Evolutionary conservation across 306 rosid genomes (phyloP).

Genomic region (Purshia tridentata): DNA sequence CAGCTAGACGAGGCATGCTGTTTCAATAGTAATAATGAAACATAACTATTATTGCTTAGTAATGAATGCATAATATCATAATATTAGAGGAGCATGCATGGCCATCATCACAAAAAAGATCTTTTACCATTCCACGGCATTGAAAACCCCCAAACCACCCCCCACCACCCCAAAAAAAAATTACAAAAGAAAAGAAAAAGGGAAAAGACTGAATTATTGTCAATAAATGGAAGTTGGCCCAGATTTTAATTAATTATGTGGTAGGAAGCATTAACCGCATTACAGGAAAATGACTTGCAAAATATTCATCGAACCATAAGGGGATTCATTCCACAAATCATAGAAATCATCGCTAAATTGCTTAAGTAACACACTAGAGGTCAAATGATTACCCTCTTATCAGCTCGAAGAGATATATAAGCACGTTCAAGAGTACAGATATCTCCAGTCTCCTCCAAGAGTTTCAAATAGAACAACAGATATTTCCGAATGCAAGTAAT

Average conservation of each 20-base stretch:
- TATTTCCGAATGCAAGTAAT: constrained; percentile 95
- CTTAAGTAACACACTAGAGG: constrained; percentile 2
- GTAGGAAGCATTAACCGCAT: too few species aligned
- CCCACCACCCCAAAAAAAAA: not conserved
- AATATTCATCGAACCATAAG: too few species aligned
- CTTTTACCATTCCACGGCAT: too few species aligned
- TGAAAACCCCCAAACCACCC: too few species aligned
- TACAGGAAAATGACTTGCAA: too few species aligned
- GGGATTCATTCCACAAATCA: not conserved
- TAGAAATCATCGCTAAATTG: not conserved
- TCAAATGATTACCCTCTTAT: constrained; percentile 72
- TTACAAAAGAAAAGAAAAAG: constrained; percentile 4
- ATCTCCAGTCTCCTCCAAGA: constrained; percentile 93
- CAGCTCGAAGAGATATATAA: constrained; percentile 80
- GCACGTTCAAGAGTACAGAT: constrained; percentile 92
- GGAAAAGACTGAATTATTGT: too few species aligned
- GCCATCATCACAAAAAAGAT: too few species aligned
- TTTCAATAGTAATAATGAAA: not conserved
- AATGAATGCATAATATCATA: too few species aligned
- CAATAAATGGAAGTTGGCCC: too few species aligned
- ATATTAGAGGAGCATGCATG: too few species aligned
- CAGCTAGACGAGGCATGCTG: not conserved
- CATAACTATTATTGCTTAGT: not conserved
- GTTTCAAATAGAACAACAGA: constrained; percentile 78
- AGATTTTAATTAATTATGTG: too few species aligned